Base-by-base conservation (phyloP, 139 green algal genomes). In the Mychonastes homosphaera region DNA sequence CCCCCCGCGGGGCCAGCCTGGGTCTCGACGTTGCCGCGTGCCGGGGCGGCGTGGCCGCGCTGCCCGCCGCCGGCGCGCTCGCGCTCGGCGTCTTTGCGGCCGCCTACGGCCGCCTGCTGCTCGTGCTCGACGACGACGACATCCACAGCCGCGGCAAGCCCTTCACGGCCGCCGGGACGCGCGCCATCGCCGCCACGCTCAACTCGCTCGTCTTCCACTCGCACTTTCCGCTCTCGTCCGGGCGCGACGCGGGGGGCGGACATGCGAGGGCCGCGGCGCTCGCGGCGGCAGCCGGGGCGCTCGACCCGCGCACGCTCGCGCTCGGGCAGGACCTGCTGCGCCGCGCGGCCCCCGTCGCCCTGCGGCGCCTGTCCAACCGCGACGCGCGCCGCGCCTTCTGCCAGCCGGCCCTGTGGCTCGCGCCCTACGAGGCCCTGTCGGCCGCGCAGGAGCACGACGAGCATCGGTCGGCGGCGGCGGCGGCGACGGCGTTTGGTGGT, bases 91-190 rank as follows among this genome's bases (percentile, higher is more conserved):
- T 46, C 6, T 58, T 47, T n/a, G 45, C n/a, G n/a, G n/a, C n/a
- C n/a, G n/a, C n/a, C n/a, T n/a, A n/a, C n/a, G n/a, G n/a, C 6
- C 84, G 92, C 57, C 64, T 85, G 44, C 70, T 96, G 63, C 55
- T 87, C 27, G 84, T 94, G 39, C 69, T 91, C 9, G 86, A 94
- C 57, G 88, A 96, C 66, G 59, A 65, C 0, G 84, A 95, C 52
- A 89, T 96, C 57, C 76, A 91, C 60, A 58, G 78, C 21, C 51
- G 34, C 6, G 73, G 87, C 53, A 21, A 58, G 26, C 68, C 51
- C 13, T 79, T 94, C 54, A 72, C 39, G 2, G 58, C 88, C 34
- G 64, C 49, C 0, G 60, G 79, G 16, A 67, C 77, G 39, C 68
- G 84, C 1, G 85, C 72, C 18, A 78, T 93, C 9, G 79, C 77